Percentiles rank a stretch among this genome's conserved stretches.
Conservation (phyloP, 495 filamentous ascomycete species). For the Xylaria flabelliformis region DNA sequence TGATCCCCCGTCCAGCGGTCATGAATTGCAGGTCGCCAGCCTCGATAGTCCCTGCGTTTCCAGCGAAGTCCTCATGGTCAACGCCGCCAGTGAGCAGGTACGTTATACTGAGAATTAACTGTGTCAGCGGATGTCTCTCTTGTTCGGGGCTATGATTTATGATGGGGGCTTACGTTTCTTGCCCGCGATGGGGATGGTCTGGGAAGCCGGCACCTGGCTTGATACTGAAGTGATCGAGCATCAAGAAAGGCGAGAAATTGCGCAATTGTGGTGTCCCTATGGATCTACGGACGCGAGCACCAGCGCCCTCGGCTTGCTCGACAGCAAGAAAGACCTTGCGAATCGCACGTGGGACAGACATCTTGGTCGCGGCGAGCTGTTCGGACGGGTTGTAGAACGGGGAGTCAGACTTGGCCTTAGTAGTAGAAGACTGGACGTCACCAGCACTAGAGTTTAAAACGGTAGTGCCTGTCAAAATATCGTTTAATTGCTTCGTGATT, state of each 20-base stretch:
- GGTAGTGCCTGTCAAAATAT: constrained; percentile 3
- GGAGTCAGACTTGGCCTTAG: constrained; percentile 26
- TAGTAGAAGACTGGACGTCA: constrained; percentile 18
- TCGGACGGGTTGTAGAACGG: constrained; percentile 38
- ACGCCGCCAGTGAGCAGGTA: constrained; percentile 84
- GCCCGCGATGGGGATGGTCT: constrained; percentile 63
- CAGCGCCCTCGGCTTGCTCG: constrained; percentile 89
- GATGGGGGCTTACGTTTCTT: constrained; percentile 32
- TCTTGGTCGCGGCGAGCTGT: constrained; percentile 49
- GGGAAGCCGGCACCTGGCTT: constrained; percentile 85
- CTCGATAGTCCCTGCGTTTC: constrained; percentile 83
- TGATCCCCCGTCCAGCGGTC: constrained; percentile 91
- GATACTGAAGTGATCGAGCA: constrained; percentile 94
- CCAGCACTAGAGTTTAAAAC: constrained; percentile 17
- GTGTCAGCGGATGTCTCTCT: constrained; percentile 19
- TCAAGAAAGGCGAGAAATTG: constrained; percentile 93
- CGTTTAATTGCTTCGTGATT: constrained; percentile 33
- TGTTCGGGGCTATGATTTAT: neutral
- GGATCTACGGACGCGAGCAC: constrained; percentile 84
- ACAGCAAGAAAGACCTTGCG: constrained; percentile 80
- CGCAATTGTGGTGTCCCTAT: constrained; percentile 84
- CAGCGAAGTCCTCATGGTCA: constrained; percentile 96
- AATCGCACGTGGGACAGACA: constrained; percentile 77
- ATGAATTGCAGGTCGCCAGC: constrained; percentile 94
- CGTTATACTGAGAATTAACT: constrained; percentile 64